phyloP scores from a whole-genome alignment of 2,329 filamentous ascomycete genomes.

The Sordariomycetes sp. region DNA sequence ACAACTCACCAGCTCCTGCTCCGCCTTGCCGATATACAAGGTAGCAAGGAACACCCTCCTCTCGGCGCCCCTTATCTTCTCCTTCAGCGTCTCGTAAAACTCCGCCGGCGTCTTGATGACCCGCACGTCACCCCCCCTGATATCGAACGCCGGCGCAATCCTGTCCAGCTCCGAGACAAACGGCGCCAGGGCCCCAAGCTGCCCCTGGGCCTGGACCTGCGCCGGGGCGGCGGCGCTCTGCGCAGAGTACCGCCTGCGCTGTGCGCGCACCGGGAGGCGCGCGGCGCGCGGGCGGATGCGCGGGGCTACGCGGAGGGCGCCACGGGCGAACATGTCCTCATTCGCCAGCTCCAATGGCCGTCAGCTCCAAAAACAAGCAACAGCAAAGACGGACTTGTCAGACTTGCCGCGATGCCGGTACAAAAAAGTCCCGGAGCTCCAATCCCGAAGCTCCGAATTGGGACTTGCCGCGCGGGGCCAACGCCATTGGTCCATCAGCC shows the following conservation, averaged over 20 bases:
- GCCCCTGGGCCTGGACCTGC: constrained; percentile 14
- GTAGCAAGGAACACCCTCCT: constrained; percentile 84
- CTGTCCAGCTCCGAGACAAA: constrained; percentile 66
- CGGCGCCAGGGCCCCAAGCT: constrained; percentile 28
- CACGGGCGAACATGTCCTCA: constrained; percentile 3
- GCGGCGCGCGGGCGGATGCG: neutral
- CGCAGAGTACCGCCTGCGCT: constrained; percentile 5
- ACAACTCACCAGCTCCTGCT: constrained; percentile 59
- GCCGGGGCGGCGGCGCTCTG: constrained; percentile 10
- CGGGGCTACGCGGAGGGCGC: neutral
- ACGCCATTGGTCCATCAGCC: neutral
- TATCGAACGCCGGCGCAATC: constrained; percentile 80
- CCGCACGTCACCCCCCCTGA: constrained; percentile 66
- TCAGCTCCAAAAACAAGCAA: neutral
- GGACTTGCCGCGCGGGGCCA: neutral
- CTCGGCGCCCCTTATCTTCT: constrained; percentile 70
- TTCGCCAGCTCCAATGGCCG: neutral
- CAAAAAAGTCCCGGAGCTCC: too few relatives aligned
- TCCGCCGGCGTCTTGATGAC: constrained; percentile 72
- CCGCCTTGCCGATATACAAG: constrained; percentile 87
- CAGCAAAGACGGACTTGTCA: neutral
- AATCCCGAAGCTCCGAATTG: neutral
- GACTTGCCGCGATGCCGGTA: too few relatives aligned
- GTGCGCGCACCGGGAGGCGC: constrained; percentile 3
- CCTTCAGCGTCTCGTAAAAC: constrained; percentile 85